Conservation (phyloP, 805 yeast species). For the Candida sanyiensis region DNA sequence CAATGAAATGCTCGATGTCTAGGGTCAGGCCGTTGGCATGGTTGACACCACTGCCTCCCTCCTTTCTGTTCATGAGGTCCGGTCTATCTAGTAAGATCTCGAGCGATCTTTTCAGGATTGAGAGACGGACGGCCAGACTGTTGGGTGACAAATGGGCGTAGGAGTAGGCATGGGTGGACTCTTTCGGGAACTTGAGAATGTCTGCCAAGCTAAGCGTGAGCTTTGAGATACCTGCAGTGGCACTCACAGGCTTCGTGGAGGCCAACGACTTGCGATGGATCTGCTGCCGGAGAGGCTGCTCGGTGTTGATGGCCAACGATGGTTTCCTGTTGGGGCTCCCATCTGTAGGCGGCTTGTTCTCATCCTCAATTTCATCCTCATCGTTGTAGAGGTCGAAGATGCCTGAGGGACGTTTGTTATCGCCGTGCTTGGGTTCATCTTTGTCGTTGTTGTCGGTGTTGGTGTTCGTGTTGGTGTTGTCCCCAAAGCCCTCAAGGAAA, state of each 20-base stretch:
- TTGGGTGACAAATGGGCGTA: conserved; percentile 80
- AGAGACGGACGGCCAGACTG: conserved; percentile 68
- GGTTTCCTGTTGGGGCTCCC: not conserved
- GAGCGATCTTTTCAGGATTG: conserved; percentile 68
- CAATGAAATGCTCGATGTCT: conserved; percentile 25
- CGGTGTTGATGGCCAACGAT: conserved; percentile 1
- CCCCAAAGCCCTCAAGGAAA: not conserved
- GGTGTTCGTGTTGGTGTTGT: not conserved
- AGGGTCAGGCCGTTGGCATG: conserved; percentile 16
- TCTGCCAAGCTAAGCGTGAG: conserved; percentile 32
- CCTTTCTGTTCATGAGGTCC: conserved; percentile 15
- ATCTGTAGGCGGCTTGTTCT: not conserved
- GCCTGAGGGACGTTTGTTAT: conserved; percentile 1
- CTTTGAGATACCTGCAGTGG: conserved; percentile 17
- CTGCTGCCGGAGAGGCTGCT: conserved; percentile 1
- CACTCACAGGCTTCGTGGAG: not conserved
- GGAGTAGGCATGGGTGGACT: conserved; percentile 79
- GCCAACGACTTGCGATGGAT: not conserved
- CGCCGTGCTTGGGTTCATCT: not conserved
- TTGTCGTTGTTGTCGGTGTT: conserved; percentile 2
- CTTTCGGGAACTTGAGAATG: conserved; percentile 61
- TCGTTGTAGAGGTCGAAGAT: conserved; percentile 19
- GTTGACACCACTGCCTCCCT: conserved; percentile 3
- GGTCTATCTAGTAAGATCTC: conserved; percentile 51
- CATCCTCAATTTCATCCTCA: conserved; percentile 14